Conservation (phyloP, 257 asterid genomes). For the Jaltomata sinuosa region DNA sequence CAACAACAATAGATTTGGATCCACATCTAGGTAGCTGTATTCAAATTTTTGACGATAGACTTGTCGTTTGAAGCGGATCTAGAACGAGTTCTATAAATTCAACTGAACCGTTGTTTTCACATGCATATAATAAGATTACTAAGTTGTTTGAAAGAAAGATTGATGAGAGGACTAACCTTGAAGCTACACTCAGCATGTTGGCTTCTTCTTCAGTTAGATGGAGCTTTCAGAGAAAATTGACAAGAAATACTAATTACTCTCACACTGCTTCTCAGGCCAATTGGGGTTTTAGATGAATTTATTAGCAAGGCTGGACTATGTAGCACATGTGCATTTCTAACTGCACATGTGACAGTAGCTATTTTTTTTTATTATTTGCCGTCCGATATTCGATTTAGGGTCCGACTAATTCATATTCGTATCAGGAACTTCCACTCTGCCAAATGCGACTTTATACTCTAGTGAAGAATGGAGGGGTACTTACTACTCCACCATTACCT, state of each 20-base stretch:
- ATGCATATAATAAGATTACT: background rate
- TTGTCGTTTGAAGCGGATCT: background rate
- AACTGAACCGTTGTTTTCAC: background rate
- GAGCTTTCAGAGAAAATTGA: background rate
- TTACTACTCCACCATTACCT: too few species aligned
- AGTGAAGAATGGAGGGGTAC: too few species aligned
- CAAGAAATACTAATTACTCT: background rate
- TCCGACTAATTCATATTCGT: too few species aligned
- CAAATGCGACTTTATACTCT: too few species aligned
- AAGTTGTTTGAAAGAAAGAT: background rate
- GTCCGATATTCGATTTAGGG: too few species aligned
- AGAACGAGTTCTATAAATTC: background rate
- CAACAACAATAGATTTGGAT: too few species aligned
- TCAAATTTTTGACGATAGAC: background rate
- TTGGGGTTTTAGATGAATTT: background rate
- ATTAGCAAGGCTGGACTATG: too few species aligned
- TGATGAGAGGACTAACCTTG: slow-evolving; percentile 2
- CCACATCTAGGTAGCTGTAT: background rate
- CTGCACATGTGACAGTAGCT: too few species aligned
- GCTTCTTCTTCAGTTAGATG: background rate
- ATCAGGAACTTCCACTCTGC: too few species aligned
- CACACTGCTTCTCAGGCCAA: background rate
- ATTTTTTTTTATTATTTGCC: too few species aligned
- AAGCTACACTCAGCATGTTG: background rate
- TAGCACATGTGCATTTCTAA: too few species aligned